Base-by-base conservation (phyloP, 768 basidiomycete species). In the Boletus huronensis region DNA sequence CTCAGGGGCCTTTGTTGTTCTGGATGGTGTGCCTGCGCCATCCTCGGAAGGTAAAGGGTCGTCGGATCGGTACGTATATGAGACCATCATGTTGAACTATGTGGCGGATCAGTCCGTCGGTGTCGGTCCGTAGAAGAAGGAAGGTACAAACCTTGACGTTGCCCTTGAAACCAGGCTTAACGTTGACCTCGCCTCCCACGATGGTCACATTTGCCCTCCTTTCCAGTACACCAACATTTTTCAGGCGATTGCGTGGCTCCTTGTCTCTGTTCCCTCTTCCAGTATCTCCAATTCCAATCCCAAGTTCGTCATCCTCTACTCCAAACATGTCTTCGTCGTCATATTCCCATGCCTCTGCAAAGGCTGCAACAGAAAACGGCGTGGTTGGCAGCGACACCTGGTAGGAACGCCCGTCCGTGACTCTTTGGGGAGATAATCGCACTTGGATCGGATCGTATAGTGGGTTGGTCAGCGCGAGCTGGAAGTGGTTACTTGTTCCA, bases 291-390 rank as follows among this genome's bases (percentile, higher is more conserved):
- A 62, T 49, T 10, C 68, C 55, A 48, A 71, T 61, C 11, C 70
- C 60, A 52, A 73, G 60, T 32, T 72, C 74, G 42, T 76, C 76
- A 25, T 75, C 77, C 38, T 74, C 72, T 36, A 70, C 66, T 35
- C 81, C 83, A 62, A 87, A 87, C 88, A 91, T 90, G 41, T 79
- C 80, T 32, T 92, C 93, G 54, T 96, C 93, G 50, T 97, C 96
- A 58, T 94, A 97, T 70, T 98, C 94, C 96, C 96, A 98, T 32
- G 92, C 93, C 68, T 98, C 97, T 17, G 93, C 93, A 65, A 89
- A 95, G 3, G 96, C 90, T 14, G 88, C 85, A 44, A 98, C 83
- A 6, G 88, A 76, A 67, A 99, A 96, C 9, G 85, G 73, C 0
- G 82, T 75, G 11, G 84, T 84, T 0, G 93, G 95, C 3, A 98